These are phyloP conservation scores for Aspergillus affinis DNA, from an alignment of 495 filamentous ascomycete species.

Conservation along the genomic window DNA sequence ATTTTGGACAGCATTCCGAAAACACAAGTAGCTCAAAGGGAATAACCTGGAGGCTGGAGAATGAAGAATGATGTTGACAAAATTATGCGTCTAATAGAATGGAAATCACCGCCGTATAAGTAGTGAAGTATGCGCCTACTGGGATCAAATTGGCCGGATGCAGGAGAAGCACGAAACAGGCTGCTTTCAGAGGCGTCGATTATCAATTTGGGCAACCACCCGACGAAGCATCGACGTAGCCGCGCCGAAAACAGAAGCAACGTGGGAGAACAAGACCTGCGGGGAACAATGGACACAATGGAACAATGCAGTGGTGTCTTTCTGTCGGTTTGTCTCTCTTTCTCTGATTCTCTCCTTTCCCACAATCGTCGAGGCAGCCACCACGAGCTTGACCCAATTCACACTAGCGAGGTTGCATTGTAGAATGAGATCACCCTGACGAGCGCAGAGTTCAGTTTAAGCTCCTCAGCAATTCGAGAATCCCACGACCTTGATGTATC, in stretches of 20 bases:
- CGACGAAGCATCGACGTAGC: not conserved
- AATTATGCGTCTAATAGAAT: constrained; percentile 31
- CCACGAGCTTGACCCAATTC: not conserved
- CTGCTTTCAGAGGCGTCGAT: constrained; percentile 19
- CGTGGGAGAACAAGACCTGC: not conserved
- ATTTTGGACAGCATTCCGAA: constrained; percentile 38
- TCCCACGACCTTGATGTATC: not conserved
- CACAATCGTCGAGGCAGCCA: not conserved
- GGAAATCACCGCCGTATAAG: constrained; percentile 39
- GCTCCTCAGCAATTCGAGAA: not conserved
- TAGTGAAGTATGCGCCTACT: constrained; percentile 17
- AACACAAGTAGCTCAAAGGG: constrained; percentile 14
- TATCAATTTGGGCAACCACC: too few relatives aligned
- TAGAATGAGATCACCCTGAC: constrained; percentile 13
- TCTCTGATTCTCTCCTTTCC: not conserved
- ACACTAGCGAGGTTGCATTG: too few relatives aligned
- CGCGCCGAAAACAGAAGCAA: not conserved
- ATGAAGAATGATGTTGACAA: constrained; percentile 25
- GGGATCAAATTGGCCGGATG: not conserved
- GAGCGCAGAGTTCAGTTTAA: not conserved
- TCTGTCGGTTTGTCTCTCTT: not conserved
- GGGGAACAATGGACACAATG: not conserved
- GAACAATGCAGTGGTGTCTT: not conserved
- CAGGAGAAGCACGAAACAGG: not conserved
- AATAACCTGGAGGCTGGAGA: constrained; percentile 26